phyloP scores from a whole-genome alignment of 2,329 filamentous ascomycete species.

The Cladosporium velox region DNA sequence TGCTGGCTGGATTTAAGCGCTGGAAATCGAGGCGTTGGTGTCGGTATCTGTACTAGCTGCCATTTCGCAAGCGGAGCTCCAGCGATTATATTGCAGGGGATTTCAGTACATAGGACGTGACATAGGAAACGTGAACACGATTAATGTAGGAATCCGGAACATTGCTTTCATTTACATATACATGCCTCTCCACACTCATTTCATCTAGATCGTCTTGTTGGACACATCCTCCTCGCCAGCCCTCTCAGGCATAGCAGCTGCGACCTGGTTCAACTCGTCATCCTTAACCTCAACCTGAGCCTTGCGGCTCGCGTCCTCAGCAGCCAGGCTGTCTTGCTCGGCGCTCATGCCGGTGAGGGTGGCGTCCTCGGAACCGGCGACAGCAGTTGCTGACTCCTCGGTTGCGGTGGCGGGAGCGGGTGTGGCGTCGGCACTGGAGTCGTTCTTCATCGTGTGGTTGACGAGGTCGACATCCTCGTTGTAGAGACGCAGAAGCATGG shows the following conservation, averaged over 20 bases:
- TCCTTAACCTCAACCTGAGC: conserved; percentile 40
- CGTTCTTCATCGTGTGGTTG: conserved; percentile 54
- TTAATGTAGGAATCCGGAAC: neutral
- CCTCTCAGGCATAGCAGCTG: conserved; percentile 47
- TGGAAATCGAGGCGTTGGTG: neutral
- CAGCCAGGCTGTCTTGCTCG: conserved; percentile 43
- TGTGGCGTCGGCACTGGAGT: conserved; percentile 16
- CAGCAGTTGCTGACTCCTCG: neutral
- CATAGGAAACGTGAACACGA: neutral
- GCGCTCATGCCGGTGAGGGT: conserved; percentile 21
- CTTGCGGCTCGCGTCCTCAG: conserved; percentile 37
- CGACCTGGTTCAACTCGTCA: conserved; percentile 37
- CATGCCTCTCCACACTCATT: neutral
- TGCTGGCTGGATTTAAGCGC: neutral
- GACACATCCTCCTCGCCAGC: conserved; percentile 49
- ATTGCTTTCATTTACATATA: conserved; percentile 18
- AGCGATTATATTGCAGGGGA: neutral
- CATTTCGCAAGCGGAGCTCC: neutral
- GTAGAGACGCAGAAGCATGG: conserved; percentile 87
- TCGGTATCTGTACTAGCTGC: neutral
- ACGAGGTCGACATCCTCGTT: conserved; percentile 85
- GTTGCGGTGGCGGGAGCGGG: conserved; percentile 5
- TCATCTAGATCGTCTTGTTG: conserved; percentile 49
- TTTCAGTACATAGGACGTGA: neutral
- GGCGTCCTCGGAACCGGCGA: conserved; percentile 1